phyloP scores from a whole-genome alignment of 129 eudicot genomes.

The Deinandra increscens region DNA sequence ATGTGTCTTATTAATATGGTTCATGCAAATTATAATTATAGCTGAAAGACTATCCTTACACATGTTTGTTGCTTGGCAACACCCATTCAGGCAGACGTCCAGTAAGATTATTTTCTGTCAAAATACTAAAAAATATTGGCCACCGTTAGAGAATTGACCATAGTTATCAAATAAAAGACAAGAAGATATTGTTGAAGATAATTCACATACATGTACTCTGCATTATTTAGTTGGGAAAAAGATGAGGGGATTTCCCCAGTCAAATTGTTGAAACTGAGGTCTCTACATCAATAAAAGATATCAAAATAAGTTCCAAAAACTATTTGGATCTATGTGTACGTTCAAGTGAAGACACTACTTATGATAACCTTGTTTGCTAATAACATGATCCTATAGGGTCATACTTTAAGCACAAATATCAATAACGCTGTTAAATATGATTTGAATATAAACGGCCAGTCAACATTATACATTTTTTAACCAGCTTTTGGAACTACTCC shows the following conservation, averaged over 20 bases:
- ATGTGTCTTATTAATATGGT: no score
- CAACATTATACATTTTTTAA: no score
- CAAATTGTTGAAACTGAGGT: slow-evolving; percentile 76
- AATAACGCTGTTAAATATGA: no score
- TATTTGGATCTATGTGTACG: no score
- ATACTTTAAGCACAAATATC: no score
- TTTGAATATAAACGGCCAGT: no score
- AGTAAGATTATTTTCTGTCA: slow-evolving; percentile 65
- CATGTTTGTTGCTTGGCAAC: slow-evolving; percentile 50
- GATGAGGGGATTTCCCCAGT: slow-evolving; percentile 62
- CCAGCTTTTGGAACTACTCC: no score
- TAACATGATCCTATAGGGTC: no score
- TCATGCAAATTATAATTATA: no score
- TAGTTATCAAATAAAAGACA: not conserved
- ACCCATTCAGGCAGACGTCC: slow-evolving; percentile 69
- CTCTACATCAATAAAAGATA: slow-evolving; percentile 49
- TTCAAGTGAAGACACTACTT: no score
- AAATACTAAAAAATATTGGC: slow-evolving; percentile 43
- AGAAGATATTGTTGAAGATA: slow-evolving; percentile 8
- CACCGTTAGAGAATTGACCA: slow-evolving; percentile 16
- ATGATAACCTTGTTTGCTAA: no score
- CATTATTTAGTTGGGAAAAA: slow-evolving; percentile 37
- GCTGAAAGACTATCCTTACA: slow-evolving; percentile 32
- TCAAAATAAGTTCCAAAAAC: slow-evolving; percentile 20
- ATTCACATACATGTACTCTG: slow-evolving; percentile 42